Conservation (phyloP, 768 basidiomycete species). For the Mycena latifolia region DNA sequence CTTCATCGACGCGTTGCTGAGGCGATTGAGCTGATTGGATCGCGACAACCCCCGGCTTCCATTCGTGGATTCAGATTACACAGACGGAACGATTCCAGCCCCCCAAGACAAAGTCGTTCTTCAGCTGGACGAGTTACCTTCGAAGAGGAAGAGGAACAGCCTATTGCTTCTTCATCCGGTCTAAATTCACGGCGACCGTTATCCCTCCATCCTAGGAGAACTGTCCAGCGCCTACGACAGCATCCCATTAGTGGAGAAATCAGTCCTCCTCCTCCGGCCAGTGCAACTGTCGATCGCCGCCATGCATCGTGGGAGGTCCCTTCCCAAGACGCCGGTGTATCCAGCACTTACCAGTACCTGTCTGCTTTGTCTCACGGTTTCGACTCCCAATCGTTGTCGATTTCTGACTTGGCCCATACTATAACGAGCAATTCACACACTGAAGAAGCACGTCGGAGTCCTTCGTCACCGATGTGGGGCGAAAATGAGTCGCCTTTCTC, state of each 20-base stretch:
- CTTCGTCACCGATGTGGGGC: slow-evolving; percentile 12
- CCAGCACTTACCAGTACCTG: slow-evolving; percentile 31
- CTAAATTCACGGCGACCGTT: slow-evolving; percentile 22
- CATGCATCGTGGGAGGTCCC: slow-evolving; percentile 36
- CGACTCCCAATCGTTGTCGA: slow-evolving; percentile 28
- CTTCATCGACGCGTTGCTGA: slow-evolving; percentile 11
- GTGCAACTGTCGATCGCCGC: slow-evolving; percentile 31
- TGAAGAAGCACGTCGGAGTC: slow-evolving; percentile 15
- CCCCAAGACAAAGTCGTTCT: neutral
- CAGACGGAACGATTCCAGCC: slow-evolving; percentile 2
- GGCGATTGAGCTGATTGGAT: neutral
- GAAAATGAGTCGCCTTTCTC: slow-evolving; percentile 30
- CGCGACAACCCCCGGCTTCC: neutral
- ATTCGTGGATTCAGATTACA: neutral
- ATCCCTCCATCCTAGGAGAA: slow-evolving; percentile 14
- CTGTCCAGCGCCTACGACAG: slow-evolving; percentile 26
- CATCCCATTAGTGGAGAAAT: slow-evolving; percentile 25
- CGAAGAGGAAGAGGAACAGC: slow-evolving; percentile 20
- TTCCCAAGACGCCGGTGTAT: slow-evolving; percentile 25
- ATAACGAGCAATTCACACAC: slow-evolving; percentile 32
- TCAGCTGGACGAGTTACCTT: neutral
- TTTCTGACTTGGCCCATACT: slow-evolving; percentile 39
- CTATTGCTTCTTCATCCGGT: slow-evolving; percentile 20
- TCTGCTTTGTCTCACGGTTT: slow-evolving; percentile 32
- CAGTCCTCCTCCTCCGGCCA: slow-evolving; percentile 28